Base-by-base conservation (phyloP, 257 asterid species). In the Fraxinus americana region DNA sequence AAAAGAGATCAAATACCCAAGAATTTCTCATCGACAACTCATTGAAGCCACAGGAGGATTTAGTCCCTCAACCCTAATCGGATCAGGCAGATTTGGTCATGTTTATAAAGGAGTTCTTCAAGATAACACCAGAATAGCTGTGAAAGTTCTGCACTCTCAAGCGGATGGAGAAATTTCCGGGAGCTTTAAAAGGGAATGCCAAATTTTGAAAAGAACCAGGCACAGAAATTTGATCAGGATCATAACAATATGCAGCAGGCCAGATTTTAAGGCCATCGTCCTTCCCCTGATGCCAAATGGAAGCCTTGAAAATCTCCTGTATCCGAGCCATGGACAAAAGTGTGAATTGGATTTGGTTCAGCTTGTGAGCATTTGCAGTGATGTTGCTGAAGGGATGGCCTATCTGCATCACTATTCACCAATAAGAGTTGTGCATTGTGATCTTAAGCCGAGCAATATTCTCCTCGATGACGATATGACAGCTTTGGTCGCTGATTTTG, bases 381-480 rank as follows among this genome's bases (percentile, higher is more conserved):
- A 93, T 81, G 93, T 93, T 7, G 96, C 96, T 0, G 92, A 93
- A 82, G 98, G 95, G 38, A 80, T 90, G 74, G 91, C 96, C 29
- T 92, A 94, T 80, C 78, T 94, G 79, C 98, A 94, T 54, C 94
- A 94, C 84, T 71, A 87, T 78, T 88, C 97, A 2, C 97, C 96
- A 0, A 82, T 91, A 8, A 87, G 77, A 75, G 94, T 94, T 0
- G 94, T 89, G 82, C 97, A 94, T 29, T 91, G 98, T 76, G 98
- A 94, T 72, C 87, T 94, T 0, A 94, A 94, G 45, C 98, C 97
- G 8, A 92, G 98, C 83, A 94, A 94, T 71, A 92, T 94, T 74
- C 92, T 94, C 21, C 90, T 94, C 1, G 96, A 94, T 9, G 84
- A 85, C 2, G 88, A 94, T 71, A 66, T 94, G 86, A 91, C 92